Evolutionary conservation across 495 filamentous ascomycete genomes (phyloP), one percentile per base, ranked within the genome.

Genomic region (Stereocaulon alpinum): DNA sequence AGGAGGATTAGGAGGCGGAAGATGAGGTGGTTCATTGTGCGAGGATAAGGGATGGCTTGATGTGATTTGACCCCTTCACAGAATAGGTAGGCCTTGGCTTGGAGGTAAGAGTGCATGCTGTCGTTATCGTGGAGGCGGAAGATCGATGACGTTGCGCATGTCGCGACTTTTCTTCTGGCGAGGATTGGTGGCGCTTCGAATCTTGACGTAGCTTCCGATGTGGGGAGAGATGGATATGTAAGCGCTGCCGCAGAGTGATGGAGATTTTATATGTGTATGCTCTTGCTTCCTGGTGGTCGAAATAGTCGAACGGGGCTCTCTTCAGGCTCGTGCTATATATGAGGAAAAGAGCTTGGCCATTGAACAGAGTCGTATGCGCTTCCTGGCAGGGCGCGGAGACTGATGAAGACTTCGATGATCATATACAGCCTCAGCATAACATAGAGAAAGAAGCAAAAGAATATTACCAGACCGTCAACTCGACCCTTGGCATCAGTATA

Each of bases 281-380:
- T 24, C 24, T 24, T 24, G 24, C 24, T 24, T 3, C 3, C 3
- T 24, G 3, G 24, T 24, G 24, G 3, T 24, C 3, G 3, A 1
- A 24, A 24, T 1, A 3, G 24, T 24, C 3, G 24, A 24, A 24
- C 3, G 3, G 1, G 24, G 24, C 24, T 24, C 24, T 24, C 3
- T 24, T 24, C 24, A 24, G 24, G 1, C 24, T 17, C 40, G 20
- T 42, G 7, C 52, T 24, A 70, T 53, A 66, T 55, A 52, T 66
- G 61, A 32, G 64, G 66, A 22, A 62, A 2, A 45, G 63, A 59
- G 51, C 42, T 62, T 17, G 56, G 54, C 64, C 64, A 66, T 1
- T 61, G 37, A 9, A 66, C 57, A 6, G 40, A 32, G 17, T 51
- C 52, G 57, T 53, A 65, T 6, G 57, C 61, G 40, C 44, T 51